Evolutionary conservation across 176 grass and related monocot species (phyloP).

Genomic region (Saccharum officinarum): DNA sequence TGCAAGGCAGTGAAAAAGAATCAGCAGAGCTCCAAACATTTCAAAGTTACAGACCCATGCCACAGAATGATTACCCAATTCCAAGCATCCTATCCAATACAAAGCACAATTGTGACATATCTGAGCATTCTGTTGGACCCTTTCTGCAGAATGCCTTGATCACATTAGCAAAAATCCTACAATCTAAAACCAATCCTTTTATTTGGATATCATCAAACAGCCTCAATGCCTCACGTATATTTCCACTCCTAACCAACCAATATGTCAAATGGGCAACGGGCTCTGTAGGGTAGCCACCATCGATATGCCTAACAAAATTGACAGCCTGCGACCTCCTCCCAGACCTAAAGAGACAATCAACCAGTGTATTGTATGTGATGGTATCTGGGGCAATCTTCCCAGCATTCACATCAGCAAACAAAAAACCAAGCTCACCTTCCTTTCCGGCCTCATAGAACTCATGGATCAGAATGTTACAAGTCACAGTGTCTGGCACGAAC

Average conservation of each 20-base stretch:
- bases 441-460: conserved; percentile 61
- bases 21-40: background rate
- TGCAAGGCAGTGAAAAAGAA: conserved; percentile 16
- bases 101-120: conserved; percentile 57
- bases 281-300: conserved; percentile 52
- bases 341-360: conserved; percentile 77
- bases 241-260: conserved; percentile 76
- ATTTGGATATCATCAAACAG: conserved; percentile 72
- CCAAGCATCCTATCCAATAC: conserved; percentile 80
- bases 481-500: conserved; percentile 75
- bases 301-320: conserved; percentile 61
- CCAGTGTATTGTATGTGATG: conserved; percentile 60
- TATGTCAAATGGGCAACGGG: conserved; percentile 60
- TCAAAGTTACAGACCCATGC: background rate
- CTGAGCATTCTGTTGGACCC: conserved; percentile 53
- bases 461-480: conserved; percentile 82
- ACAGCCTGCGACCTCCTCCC: conserved; percentile 56
- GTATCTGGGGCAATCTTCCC: conserved; percentile 63
- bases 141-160: conserved; percentile 84
- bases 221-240: conserved; percentile 42
- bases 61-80: conserved; percentile 33
- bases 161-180: conserved; percentile 58
- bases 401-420: conserved; percentile 50
- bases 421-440: conserved; percentile 60
- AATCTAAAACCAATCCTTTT: conserved; percentile 67